phyloP scores from a whole-genome alignment of 345 rosid genomes.

The Crucihimalaya himalaica region DNA sequence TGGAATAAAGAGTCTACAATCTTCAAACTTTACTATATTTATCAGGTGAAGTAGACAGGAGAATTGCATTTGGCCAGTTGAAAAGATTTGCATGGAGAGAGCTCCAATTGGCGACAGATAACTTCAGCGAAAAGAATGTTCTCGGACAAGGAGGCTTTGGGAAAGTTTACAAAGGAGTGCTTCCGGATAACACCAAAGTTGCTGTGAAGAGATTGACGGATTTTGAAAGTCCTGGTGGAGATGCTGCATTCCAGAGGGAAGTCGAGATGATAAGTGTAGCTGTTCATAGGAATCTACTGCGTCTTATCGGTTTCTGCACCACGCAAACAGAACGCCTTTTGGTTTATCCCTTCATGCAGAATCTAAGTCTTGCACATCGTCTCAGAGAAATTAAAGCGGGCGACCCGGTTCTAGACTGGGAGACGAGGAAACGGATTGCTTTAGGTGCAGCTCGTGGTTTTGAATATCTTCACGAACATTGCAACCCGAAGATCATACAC shows the following conservation, averaged over 20 bases:
- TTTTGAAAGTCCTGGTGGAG: conserved; percentile 94
- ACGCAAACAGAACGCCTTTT: conserved; percentile 88
- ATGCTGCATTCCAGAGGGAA: conserved; percentile 92
- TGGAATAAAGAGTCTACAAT: conserved; percentile 13
- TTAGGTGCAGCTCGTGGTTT: conserved; percentile 95
- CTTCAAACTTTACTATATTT: conserved; percentile 12
- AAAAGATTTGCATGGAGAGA: conserved; percentile 94
- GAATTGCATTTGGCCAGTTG: conserved; percentile 93
- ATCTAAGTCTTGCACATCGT: conserved; percentile 85
- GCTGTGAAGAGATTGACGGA: conserved; percentile 94
- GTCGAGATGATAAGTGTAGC: conserved; percentile 99
- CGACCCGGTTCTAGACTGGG: conserved; percentile 81
- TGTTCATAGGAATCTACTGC: conserved; percentile 83
- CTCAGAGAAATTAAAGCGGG: conserved; percentile 84
- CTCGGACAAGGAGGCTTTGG: conserved; percentile 99
- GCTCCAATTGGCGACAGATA: conserved; percentile 85
- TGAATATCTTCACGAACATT: conserved; percentile 95
- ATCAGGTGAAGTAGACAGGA: conserved; percentile 90
- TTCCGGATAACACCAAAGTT: conserved; percentile 72
- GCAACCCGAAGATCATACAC: conserved; percentile 97
- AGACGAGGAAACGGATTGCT: conserved; percentile 77
- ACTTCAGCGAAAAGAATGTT: conserved; percentile 76
- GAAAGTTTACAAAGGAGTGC: conserved; percentile 91
- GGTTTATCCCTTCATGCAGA: conserved; percentile 95
- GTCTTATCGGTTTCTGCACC: conserved; percentile 93